phyloP scores from a whole-genome alignment of 2,329 filamentous ascomycete species.

The Trichoderma sp. region DNA sequence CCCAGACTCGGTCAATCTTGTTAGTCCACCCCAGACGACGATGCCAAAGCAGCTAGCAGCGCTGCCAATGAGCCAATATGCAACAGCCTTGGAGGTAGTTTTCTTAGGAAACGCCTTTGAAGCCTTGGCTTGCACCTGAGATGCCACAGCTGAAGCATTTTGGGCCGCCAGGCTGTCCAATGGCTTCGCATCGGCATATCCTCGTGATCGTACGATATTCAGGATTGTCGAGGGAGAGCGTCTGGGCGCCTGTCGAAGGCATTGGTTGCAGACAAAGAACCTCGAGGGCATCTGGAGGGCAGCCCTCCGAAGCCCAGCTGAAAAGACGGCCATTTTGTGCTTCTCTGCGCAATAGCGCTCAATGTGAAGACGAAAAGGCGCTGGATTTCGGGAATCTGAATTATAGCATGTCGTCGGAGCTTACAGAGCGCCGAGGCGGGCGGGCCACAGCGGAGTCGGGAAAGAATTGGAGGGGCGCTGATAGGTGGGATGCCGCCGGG shows the following conservation, averaged over 20 bases:
- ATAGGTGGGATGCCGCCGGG: slow-evolving; percentile 33
- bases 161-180: slow-evolving; percentile 32
- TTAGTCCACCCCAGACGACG: slow-evolving; percentile 91
- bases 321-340: slow-evolving; percentile 43
- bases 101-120: slow-evolving; percentile 58
- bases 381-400: not conserved
- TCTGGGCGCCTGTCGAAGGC: slow-evolving; percentile 40
- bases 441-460: not conserved
- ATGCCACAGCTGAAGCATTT: slow-evolving; percentile 26
- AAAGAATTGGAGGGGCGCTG: slow-evolving; percentile 28
- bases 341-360: slow-evolving; percentile 25
- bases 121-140: slow-evolving; percentile 27
- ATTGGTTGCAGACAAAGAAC: slow-evolving; percentile 53
- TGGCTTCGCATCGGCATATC: slow-evolving; percentile 40
- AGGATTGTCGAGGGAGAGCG: slow-evolving; percentile 42
- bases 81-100: slow-evolving; percentile 73
- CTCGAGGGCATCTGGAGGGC: slow-evolving; percentile 42
- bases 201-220: slow-evolving; percentile 42
- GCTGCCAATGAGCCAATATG: slow-evolving; percentile 89
- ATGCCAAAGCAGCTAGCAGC: slow-evolving; percentile 95
- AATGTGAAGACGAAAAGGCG: not conserved
- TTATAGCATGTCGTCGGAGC: slow-evolving; percentile 4
- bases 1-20: slow-evolving; percentile 94
- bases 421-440: slow-evolving; percentile 11
- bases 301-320: slow-evolving; percentile 45